These are phyloP conservation scores for Coix lacrymajobi DNA, from an alignment of 176 grass and related monocot genomes.

Conservation along the genomic window DNA sequence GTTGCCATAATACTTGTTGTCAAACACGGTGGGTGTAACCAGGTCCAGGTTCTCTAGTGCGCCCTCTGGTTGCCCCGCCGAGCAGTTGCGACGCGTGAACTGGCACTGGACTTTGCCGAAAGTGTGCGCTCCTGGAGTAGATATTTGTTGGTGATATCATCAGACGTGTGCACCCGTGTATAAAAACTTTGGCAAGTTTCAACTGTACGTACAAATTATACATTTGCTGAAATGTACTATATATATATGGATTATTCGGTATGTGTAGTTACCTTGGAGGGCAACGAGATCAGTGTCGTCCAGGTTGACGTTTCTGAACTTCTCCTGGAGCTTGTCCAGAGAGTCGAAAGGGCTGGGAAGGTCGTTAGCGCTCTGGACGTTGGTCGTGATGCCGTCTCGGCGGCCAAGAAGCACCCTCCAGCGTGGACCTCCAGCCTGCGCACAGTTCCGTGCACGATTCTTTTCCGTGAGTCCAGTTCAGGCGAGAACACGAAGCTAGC, in stretches of 20 bases:
- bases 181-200: background rate
- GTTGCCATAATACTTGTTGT: constrained; percentile 48
- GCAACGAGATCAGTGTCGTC: constrained; percentile 37
- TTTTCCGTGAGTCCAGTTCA: background rate
- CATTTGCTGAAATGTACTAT: background rate
- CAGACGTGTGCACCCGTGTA: background rate
- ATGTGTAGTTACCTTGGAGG: constrained; percentile 34
- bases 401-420: constrained; percentile 10
- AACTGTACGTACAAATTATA: background rate
- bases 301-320: constrained; percentile 45
- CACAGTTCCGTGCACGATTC: background rate
- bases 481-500: constrained; percentile 7
- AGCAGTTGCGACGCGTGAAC: background rate
- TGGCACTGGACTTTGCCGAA: background rate
- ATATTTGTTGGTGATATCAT: background rate
- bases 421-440: background rate
- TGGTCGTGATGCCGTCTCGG: background rate
- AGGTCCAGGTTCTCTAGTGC: constrained; percentile 39
- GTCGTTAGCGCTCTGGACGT: constrained; percentile 17
- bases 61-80: background rate
- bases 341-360: constrained; percentile 43
- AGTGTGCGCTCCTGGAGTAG: background rate
- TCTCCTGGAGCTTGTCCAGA: constrained; percentile 21
- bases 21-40: constrained; percentile 31
- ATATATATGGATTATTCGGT: too few relatives aligned